Percentiles rank a stretch among this genome's conserved stretches.
Conservation (phyloP, 192 early-diverging fungal genomes). For the Dissophora ornata region DNA sequence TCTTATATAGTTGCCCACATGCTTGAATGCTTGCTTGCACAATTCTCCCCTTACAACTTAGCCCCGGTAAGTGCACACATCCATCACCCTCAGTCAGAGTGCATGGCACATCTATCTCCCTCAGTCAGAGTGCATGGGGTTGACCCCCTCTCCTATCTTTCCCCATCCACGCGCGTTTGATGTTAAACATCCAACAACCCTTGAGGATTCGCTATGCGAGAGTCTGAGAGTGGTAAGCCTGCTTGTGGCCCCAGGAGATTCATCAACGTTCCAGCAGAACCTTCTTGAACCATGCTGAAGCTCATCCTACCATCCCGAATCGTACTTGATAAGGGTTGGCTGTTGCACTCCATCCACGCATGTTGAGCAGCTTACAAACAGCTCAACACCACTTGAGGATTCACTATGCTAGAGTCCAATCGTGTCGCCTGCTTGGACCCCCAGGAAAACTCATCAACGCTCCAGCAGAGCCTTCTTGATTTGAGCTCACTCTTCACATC, state of each 20-base stretch:
- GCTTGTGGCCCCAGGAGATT: slow-evolving; percentile 13
- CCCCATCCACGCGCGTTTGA: slow-evolving; percentile 17
- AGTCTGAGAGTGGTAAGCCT: slow-evolving; percentile 16
- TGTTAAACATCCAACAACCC: slow-evolving; percentile 14
- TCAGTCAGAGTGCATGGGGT: too few relatives aligned
- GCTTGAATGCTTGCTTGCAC: too few relatives aligned
- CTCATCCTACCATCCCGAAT: slow-evolving; percentile 30
- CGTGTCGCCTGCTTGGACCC: slow-evolving; percentile 29
- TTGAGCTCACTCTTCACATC: slow-evolving; percentile 18
- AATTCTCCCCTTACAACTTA: too few relatives aligned
- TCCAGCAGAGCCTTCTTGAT: slow-evolving; percentile 38
- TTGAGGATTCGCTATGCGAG: slow-evolving; percentile 21
- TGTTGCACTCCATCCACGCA: slow-evolving; percentile 33
- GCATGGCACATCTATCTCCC: too few relatives aligned
- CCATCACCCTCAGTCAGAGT: too few relatives aligned
- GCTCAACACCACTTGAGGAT: slow-evolving; percentile 31
- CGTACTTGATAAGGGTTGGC: slow-evolving; percentile 24
- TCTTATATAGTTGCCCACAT: too few relatives aligned
- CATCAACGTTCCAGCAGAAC: slow-evolving; percentile 33
- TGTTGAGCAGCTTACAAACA: slow-evolving; percentile 16
- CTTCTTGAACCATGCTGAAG: slow-evolving; percentile 45
- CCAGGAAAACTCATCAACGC: slow-evolving; percentile 36
- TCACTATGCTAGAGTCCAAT: slow-evolving; percentile 33
- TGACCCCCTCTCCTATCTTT: too few relatives aligned
- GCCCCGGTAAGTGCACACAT: too few relatives aligned